Evolutionary conservation across 352 stramenopile genomes (phyloP).

Genomic region (Phytopythium boreale): DNA sequence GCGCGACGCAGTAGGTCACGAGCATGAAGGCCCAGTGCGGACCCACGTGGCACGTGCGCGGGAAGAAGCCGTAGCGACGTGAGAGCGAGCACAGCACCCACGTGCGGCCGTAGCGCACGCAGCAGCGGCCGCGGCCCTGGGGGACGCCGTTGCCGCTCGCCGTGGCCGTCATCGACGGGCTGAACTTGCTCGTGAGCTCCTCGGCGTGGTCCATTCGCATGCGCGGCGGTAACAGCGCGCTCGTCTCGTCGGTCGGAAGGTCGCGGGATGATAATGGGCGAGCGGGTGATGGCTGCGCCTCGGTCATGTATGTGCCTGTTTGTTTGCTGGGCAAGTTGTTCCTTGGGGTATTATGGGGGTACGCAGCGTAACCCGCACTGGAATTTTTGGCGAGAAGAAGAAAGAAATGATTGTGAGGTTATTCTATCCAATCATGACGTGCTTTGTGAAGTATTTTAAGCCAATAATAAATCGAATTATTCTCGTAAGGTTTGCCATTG

Average conservation of each 20-base stretch:
- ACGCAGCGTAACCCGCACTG: background rate
- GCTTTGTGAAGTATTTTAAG: background rate
- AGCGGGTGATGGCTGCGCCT: background rate
- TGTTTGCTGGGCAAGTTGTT: background rate
- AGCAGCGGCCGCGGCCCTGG: conserved; percentile 21
- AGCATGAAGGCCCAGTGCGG: conserved; percentile 75
- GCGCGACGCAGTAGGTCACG: conserved; percentile 64
- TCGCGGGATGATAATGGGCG: background rate
- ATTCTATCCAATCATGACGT: background rate
- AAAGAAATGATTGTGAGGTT: background rate
- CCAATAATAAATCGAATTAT: background rate
- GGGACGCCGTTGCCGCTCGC: conserved; percentile 3
- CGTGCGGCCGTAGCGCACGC: conserved; percentile 54
- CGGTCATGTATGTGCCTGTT: background rate
- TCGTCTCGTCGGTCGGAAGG: background rate
- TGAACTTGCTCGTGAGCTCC: conserved; percentile 24
- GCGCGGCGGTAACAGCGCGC: background rate
- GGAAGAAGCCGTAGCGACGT: conserved; percentile 51
- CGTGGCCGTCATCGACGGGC: background rate
- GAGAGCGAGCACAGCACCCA: conserved; percentile 54
- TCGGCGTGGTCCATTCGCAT: conserved; percentile 6
- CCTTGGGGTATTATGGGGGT: background rate
- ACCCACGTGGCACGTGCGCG: conserved; percentile 57
- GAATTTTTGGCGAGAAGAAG: background rate
- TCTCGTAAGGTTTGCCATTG: background rate